These are phyloP conservation scores for Scleroderma citrinum DNA, from an alignment of 768 basidiomycete species.

Conservation along the genomic window DNA sequence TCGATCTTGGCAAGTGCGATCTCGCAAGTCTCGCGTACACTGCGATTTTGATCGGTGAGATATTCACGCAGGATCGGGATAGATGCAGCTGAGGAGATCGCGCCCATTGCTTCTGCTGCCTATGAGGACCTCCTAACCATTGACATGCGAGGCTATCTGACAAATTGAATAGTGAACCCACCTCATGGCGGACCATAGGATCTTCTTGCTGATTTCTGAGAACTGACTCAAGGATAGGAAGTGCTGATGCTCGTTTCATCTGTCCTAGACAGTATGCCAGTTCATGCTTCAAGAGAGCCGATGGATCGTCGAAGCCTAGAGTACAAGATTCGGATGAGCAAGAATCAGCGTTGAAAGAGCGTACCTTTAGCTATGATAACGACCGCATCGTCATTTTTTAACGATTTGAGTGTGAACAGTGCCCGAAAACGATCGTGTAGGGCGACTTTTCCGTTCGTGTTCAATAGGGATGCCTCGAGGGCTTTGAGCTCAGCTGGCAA, in stretches of 20 bases:
- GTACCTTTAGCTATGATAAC: constrained; percentile 80
- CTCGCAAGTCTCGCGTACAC: constrained; percentile 93
- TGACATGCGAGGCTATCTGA: constrained; percentile 4
- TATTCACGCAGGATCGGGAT: constrained; percentile 68
- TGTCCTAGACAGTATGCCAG: constrained; percentile 97
- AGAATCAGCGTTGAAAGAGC: constrained; percentile 4
- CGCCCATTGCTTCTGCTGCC: constrained; percentile 99
- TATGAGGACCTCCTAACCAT: constrained; percentile 27
- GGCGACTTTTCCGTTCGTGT: constrained; percentile 61
- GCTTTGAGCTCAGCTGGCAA: constrained; percentile 51
- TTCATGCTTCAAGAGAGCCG: constrained; percentile 92
- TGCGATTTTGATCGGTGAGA: constrained; percentile 61
- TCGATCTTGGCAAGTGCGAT: constrained; percentile 94
- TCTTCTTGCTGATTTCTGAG: constrained; percentile 67
- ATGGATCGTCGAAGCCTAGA: constrained; percentile 78
- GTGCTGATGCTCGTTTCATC: constrained; percentile 65
- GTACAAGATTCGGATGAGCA: constrained; percentile 3
- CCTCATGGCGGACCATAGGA: constrained; percentile 98
- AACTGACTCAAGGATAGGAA: constrained; percentile 74
- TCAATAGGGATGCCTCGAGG: constrained; percentile 76
- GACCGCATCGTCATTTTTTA: constrained; percentile 75
- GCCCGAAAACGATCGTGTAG: constrained; percentile 88
- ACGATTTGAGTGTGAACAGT: constrained; percentile 84
- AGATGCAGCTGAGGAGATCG: constrained; percentile 67
- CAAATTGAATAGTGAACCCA: constrained; percentile 26